A percentile compares a stretch with the other conserved stretches of the same genome.
phyloP scores from a whole-genome alignment of 768 basidiomycete genomes.

The Tephrocybe sp. region DNA sequence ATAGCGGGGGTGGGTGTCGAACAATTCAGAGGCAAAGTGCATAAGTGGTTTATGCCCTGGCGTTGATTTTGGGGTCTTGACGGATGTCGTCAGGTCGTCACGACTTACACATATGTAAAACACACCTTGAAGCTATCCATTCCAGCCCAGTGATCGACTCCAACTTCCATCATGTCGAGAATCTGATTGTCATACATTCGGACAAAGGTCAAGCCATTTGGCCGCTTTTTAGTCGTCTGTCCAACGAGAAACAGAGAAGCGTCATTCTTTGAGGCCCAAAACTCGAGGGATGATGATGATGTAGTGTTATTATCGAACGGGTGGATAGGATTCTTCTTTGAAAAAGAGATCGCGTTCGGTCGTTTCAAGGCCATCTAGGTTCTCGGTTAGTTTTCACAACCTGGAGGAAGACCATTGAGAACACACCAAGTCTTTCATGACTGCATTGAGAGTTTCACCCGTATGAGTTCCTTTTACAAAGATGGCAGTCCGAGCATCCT shows the following conservation, averaged over 20 bases:
- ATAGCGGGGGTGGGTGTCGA: conserved; percentile 92
- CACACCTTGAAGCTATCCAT: conserved; percentile 86
- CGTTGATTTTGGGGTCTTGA: conserved; percentile 83
- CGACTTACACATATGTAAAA: conserved; percentile 8
- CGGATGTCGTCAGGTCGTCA: background rate
- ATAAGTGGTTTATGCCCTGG: conserved; percentile 90
- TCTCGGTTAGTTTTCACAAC: background rate
- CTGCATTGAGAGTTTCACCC: conserved; percentile 75
- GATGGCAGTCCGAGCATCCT: conserved; percentile 83
- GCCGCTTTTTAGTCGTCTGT: conserved; percentile 92
- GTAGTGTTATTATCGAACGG: conserved; percentile 81
- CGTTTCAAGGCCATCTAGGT: conserved; percentile 90
- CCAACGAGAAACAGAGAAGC: conserved; percentile 89
- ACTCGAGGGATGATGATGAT: conserved; percentile 69
- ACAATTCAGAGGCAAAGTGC: conserved; percentile 94
- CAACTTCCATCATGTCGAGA: conserved; percentile 94
- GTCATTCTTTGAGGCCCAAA: conserved; percentile 94
- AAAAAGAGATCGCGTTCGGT: conserved; percentile 88
- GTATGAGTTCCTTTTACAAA: conserved; percentile 90
- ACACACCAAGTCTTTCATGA: conserved; percentile 84
- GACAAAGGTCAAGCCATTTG: conserved; percentile 81
- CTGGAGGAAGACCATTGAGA: background rate
- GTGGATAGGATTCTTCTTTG: conserved; percentile 87
- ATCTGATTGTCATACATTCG: conserved; percentile 85
- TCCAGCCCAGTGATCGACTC: conserved; percentile 75